Conservation (phyloP, 768 basidiomycete genomes). For the Piloderma croceum region DNA sequence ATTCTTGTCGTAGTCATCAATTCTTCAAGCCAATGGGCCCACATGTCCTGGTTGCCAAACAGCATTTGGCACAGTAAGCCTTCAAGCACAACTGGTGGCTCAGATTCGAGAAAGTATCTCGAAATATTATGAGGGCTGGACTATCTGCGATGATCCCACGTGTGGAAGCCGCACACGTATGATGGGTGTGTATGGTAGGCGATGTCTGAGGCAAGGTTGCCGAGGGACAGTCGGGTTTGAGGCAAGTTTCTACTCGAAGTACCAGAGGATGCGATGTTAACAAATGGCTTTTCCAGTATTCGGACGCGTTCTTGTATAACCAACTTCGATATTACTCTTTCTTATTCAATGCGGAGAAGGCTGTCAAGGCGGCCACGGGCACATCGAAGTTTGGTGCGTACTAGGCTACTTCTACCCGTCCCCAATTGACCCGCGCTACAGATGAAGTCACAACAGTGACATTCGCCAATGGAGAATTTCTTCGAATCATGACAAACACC, state of each 20-base stretch:
- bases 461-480: constrained; percentile 41
- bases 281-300: constrained; percentile 68
- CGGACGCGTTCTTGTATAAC: constrained; percentile 80
- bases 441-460: constrained; percentile 53
- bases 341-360: constrained; percentile 72
- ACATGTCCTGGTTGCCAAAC: constrained; percentile 64
- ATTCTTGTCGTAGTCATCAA: constrained; percentile 45
- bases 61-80: constrained; percentile 48
- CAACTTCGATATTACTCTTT: constrained; percentile 81
- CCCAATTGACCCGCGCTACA: constrained; percentile 20
- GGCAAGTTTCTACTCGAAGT: too few species aligned
- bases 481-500: constrained; percentile 48
- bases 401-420: constrained; percentile 3
- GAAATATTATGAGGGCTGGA: constrained; percentile 88
- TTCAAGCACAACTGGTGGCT: constrained; percentile 80
- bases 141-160: constrained; percentile 77
- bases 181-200: constrained; percentile 88
- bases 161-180: constrained; percentile 84
- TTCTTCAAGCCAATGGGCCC: constrained; percentile 61
- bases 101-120: constrained; percentile 76
- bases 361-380: constrained; percentile 45
- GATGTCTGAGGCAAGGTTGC: constrained; percentile 71
- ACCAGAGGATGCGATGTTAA: too few species aligned
- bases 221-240: constrained; percentile 67
- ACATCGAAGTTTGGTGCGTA: constrained; percentile 36